These are phyloP conservation scores for Lithohypha guttulata DNA, from an alignment of 2,329 filamentous ascomycete genomes.

Conservation along the genomic window DNA sequence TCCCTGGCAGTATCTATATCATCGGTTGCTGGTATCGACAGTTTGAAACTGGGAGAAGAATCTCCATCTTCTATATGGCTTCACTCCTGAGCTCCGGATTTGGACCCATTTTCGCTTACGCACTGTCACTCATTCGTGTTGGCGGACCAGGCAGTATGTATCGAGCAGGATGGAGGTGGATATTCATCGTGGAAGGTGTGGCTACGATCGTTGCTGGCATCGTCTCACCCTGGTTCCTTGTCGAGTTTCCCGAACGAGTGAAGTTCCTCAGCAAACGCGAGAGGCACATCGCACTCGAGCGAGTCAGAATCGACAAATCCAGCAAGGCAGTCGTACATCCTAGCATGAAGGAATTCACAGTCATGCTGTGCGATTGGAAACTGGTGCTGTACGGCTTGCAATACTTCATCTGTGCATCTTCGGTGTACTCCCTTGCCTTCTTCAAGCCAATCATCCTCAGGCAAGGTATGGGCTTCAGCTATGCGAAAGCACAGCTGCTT, in stretches of 20 bases:
- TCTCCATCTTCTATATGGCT: constrained; percentile 40
- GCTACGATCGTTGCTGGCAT: constrained; percentile 20
- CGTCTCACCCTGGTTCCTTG: constrained; percentile 26
- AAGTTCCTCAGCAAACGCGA: constrained; percentile 24
- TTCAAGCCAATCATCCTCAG: constrained; percentile 67
- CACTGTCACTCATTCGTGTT: constrained; percentile 27
- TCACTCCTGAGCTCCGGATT: constrained; percentile 38
- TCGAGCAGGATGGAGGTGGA: constrained; percentile 5
- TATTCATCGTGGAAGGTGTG: constrained; percentile 18
- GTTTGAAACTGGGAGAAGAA: constrained; percentile 28
- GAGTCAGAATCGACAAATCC: constrained; percentile 8
- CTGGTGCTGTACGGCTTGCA: constrained; percentile 10
- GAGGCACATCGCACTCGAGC: constrained; percentile 9
- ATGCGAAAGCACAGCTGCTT: constrained; percentile 57
- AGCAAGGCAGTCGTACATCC: constrained; percentile 9
- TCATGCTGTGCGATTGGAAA: constrained; percentile 15
- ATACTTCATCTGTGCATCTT: constrained; percentile 11
- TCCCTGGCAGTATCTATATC: constrained; percentile 38
- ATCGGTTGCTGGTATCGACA: constrained; percentile 12
- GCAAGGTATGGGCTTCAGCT: constrained; percentile 51
- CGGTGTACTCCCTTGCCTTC: constrained; percentile 60
- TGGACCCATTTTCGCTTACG: constrained; percentile 34
- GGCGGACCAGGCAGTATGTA: constrained; percentile 9
- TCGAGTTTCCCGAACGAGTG: constrained; percentile 29
- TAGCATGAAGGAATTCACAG: constrained; percentile 5